phyloP scores from a whole-genome alignment of 2,329 filamentous ascomycete genomes.

The Stagonosporopsis rhizophila region DNA sequence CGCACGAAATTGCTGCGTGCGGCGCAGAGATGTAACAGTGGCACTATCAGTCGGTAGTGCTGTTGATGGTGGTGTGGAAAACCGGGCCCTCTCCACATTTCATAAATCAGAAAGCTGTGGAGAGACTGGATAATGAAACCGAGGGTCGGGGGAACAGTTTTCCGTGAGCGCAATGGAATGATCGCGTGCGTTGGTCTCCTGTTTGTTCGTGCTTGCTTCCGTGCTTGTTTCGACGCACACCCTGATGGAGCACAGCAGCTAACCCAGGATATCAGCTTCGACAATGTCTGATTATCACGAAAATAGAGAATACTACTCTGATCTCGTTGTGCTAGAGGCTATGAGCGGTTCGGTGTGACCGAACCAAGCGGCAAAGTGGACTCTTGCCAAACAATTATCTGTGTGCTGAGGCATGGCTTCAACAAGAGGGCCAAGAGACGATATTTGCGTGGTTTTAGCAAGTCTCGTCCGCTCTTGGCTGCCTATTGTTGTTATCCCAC shows the following conservation, averaged over 20 bases:
- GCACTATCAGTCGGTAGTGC: constrained; percentile 3
- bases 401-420: not conserved
- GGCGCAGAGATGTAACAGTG: not conserved
- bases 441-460: not conserved
- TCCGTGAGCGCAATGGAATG: not conserved
- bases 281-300: not conserved
- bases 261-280: too few species aligned
- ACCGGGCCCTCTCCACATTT: constrained; percentile 16
- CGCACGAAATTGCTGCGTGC: not conserved
- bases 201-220: not conserved
- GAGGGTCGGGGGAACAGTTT: not conserved
- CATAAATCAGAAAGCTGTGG: constrained; percentile 3
- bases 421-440: constrained; percentile 5
- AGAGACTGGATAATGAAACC: constrained; percentile 4
- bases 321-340: not conserved
- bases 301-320: too few species aligned
- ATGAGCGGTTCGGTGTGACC: not conserved
- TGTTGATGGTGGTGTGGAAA: constrained; percentile 15
- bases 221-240: not conserved
- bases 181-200: too few species aligned
- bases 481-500: constrained; percentile 3
- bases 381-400: not conserved
- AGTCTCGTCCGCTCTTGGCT: constrained; percentile 10
- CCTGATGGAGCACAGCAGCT: not conserved
- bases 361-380: not conserved